phyloP scores from a whole-genome alignment of 2,329 filamentous ascomycete species.

The Colletotrichum endophyticum region DNA sequence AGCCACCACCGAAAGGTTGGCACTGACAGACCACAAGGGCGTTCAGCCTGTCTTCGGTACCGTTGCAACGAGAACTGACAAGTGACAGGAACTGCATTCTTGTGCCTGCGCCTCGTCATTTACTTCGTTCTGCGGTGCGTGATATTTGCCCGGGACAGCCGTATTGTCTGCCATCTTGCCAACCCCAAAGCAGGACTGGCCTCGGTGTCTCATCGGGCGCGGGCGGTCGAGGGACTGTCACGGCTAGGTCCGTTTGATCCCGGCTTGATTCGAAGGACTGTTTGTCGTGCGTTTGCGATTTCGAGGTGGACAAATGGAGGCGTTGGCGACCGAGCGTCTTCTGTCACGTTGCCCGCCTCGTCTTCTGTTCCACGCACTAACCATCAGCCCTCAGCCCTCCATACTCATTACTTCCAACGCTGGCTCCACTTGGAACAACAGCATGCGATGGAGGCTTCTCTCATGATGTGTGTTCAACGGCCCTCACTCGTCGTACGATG shows the following conservation, averaged over 20 bases:
- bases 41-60: not conserved
- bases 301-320: not conserved
- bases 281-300: not conserved
- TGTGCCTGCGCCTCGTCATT: slow-evolving; percentile 5
- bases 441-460: not conserved
- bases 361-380: not conserved
- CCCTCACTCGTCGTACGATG: not conserved
- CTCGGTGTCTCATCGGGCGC: not conserved
- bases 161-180: not conserved
- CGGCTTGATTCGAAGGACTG: not conserved
- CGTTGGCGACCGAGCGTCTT: not conserved
- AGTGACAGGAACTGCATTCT: slow-evolving; percentile 5
- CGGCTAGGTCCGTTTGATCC: not conserved
- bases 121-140: not conserved
- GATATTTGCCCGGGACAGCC: not conserved
- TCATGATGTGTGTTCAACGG: not conserved
- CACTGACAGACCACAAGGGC: not conserved
- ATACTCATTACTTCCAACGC: not conserved
- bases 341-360: not conserved
- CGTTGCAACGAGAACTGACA: slow-evolving; percentile 7
- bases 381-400: not conserved
- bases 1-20: not conserved
- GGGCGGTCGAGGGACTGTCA: not conserved
- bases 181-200: not conserved
- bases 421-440: not conserved